Base-by-base conservation (phyloP, 176 grass and related monocot species). In the Bolboschoenus planiculmis region DNA sequence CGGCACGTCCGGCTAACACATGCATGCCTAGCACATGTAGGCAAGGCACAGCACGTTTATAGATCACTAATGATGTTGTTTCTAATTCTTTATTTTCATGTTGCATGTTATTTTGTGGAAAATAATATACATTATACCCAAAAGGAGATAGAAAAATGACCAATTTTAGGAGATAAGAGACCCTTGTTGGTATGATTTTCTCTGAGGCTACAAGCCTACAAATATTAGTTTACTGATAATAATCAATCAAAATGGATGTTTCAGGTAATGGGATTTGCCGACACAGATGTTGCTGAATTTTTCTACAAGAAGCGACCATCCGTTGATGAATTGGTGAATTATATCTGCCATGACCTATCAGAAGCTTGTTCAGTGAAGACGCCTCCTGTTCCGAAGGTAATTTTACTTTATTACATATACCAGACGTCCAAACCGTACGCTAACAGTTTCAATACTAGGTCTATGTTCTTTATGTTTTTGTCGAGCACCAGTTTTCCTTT, bases 241-340 rank as follows among this genome's bases (percentile, higher is more conserved):
- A 63, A 81, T 81, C 58, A 62, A 62, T 81, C 46, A 11, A 80
- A 79, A 23, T 6, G 33, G 58, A 50, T 44, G 34, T 87, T 86
- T 46, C 82, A 99, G 96, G 93, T 93, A 24, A 90, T 99, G 37
- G 96, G 87, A 11, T 99, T 90, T 91, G 87, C 89, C 79, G 96
- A 99, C 87, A 95, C 93, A 15, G 96, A 99, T 91, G 86, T 95
- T 91, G 92, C 91, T 74, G 96, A 99, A 70, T 99, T 88, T 90
- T 85, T 93, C 48, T 95, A 93, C 65, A 99, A 87, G 33, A 95
- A 83, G 27, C 92, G 27, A 4, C 96, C 96, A 55, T 89, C 91
- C 18, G 67, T 84, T 86, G 87, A 95, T 55, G 63, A 87, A 76
- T 88, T 95, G 75, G 75, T 85, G 42, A 90, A 95, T 40, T 95